A percentile compares a stretch with the other conserved stretches of the same genome.
These are phyloP conservation scores for Trypanosoma scelopori DNA, from an alignment of 208 protist species.

Conservation along the genomic window DNA sequence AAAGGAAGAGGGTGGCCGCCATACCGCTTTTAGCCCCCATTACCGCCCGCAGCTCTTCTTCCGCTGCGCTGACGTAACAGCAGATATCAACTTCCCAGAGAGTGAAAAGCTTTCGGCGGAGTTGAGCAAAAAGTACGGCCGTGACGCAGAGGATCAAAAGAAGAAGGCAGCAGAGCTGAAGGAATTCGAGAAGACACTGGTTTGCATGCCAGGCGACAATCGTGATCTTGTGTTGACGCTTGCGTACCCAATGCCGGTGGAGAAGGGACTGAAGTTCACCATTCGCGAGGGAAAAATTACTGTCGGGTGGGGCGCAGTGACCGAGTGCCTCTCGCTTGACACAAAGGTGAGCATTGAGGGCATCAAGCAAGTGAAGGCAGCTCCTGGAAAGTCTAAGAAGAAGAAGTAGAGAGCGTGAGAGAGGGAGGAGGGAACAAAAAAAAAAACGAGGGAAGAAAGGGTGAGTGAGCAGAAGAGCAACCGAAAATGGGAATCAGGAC, in stretches of 20 bases:
- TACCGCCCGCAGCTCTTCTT: conserved; percentile 99
- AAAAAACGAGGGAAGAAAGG: conserved; percentile 8
- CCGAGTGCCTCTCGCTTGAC: conserved; percentile 90
- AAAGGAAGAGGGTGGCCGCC: conserved; percentile 98
- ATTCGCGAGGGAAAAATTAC: conserved; percentile 98
- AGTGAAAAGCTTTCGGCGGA: conserved; percentile 65
- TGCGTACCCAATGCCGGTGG: conserved; percentile 91
- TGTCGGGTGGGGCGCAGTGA: conserved; percentile 97
- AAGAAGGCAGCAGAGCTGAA: conserved; percentile 80
- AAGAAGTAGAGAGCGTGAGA: conserved; percentile 26
- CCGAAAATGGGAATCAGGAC: conserved; percentile 1
- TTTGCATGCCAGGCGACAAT: conserved; percentile 99
- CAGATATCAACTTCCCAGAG: conserved; percentile 93
- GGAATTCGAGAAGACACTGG: conserved; percentile 88
- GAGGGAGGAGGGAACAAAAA: conserved; percentile 37
- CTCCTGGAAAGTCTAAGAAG: conserved; percentile 34
- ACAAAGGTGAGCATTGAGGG: conserved; percentile 89
- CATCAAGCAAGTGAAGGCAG: conserved; percentile 30
- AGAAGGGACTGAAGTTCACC: conserved; percentile 97
- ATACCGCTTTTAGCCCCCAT: conserved; percentile 97
- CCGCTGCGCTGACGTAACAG: conserved; percentile 97
- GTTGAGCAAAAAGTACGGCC: conserved; percentile 82
- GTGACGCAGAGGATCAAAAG: conserved; percentile 77
- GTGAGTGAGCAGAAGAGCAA: conserved; percentile 2
- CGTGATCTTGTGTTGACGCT: conserved; percentile 93